These are phyloP conservation scores for Tolypocladium tundrense DNA, from an alignment of 2,329 filamentous ascomycete genomes.

Conservation along the genomic window DNA sequence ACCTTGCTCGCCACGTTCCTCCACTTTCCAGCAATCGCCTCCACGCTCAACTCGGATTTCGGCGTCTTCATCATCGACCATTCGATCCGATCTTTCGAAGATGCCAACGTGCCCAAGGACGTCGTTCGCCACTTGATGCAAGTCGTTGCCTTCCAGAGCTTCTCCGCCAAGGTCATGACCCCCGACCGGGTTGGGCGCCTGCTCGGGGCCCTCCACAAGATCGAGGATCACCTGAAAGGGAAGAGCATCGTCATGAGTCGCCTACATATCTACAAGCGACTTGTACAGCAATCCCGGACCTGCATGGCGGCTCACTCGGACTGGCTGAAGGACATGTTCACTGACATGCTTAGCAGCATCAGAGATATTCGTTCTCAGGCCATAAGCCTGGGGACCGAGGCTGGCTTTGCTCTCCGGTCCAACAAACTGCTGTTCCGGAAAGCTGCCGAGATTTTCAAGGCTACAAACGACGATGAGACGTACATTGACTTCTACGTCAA, in stretches of 20 bases:
- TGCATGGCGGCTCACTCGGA: slow-evolving; percentile 62
- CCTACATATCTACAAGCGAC: slow-evolving; percentile 65
- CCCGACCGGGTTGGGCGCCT: slow-evolving; percentile 59
- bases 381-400: slow-evolving; percentile 62
- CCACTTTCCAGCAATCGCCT: slow-evolving; percentile 60
- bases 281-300: slow-evolving; percentile 60
- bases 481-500: slow-evolving; percentile 62
- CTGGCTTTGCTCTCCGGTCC: slow-evolving; percentile 57
- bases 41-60: slow-evolving; percentile 67
- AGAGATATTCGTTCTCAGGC: slow-evolving; percentile 69
- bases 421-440: slow-evolving; percentile 58
- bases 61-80: slow-evolving; percentile 72
- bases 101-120: slow-evolving; percentile 61
- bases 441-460: slow-evolving; percentile 53
- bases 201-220: slow-evolving; percentile 57
- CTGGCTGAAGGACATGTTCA: slow-evolving; percentile 77
- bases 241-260: slow-evolving; percentile 73
- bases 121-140: slow-evolving; percentile 72
- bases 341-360: slow-evolving; percentile 67
- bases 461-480: slow-evolving; percentile 38
- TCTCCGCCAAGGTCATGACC: slow-evolving; percentile 65
- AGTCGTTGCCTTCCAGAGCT: slow-evolving; percentile 70
- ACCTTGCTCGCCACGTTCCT: slow-evolving; percentile 70
- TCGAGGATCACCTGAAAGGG: slow-evolving; percentile 65
- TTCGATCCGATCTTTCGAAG: slow-evolving; percentile 62